A percentile compares a stretch with the other conserved stretches of the same genome.
Conservation (phyloP, 768 basidiomycete species). For the Hypsizygus marmoreus region DNA sequence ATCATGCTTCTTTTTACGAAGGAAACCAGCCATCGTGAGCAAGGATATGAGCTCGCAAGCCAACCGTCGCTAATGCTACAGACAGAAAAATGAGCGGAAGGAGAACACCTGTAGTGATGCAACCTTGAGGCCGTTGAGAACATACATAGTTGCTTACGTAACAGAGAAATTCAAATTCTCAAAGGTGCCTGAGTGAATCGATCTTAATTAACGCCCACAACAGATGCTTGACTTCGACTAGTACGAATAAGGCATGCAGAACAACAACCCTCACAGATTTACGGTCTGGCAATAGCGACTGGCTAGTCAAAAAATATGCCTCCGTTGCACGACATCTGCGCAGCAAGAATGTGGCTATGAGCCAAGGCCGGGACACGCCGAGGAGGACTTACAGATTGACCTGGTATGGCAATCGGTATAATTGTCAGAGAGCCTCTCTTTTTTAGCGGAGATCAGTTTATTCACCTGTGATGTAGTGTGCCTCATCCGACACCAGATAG, state of each 20-base stretch:
- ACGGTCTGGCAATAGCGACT: too few relatives aligned
- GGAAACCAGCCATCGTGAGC: conserved; percentile 53
- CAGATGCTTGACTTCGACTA: too few relatives aligned
- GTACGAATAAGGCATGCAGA: too few relatives aligned
- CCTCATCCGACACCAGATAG: conserved; percentile 34
- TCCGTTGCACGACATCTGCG: conserved; percentile 6
- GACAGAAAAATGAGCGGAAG: neutral
- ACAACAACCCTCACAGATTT: too few relatives aligned
- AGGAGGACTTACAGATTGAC: conserved; percentile 7
- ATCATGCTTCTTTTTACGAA: conserved; percentile 54
- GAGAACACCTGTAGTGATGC: conserved; percentile 1
- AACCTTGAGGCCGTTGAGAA: conserved; percentile 2
- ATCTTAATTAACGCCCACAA: too few relatives aligned
- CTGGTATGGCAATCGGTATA: neutral
- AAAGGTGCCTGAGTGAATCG: too few relatives aligned
- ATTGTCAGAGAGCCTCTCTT: neutral
- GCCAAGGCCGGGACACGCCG: neutral
- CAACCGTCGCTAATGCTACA: conserved; percentile 9
- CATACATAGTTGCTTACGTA: neutral
- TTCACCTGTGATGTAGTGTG: conserved; percentile 35
- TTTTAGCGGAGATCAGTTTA: neutral
- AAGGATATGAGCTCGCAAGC: conserved; percentile 5
- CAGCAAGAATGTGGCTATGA: neutral
- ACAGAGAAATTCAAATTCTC: too few relatives aligned
- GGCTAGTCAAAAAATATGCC: conserved; percentile 10